A percentile compares a stretch with the other conserved stretches of the same genome.
These are phyloP conservation scores for Leccinum subspadiceum DNA, from an alignment of 1,284 basidiomycete species.

Conservation along the genomic window DNA sequence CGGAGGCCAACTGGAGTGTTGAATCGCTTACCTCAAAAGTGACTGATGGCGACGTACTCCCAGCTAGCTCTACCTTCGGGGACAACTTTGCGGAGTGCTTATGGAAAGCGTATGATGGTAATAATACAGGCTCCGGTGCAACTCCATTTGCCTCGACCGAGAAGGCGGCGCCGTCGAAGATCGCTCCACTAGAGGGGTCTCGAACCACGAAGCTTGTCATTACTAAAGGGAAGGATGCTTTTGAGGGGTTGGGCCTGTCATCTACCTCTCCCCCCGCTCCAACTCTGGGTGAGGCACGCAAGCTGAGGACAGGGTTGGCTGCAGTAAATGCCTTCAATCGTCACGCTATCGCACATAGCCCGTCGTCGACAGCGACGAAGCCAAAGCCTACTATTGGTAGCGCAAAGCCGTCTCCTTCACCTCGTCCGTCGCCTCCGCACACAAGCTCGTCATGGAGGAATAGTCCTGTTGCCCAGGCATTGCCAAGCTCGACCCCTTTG, in stretches of 20 bases:
- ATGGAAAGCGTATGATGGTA: constrained; percentile 48
- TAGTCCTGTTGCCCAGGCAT: constrained; percentile 14
- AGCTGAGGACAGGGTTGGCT: constrained; percentile 64
- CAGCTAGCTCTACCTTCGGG: constrained; percentile 31
- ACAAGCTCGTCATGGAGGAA: constrained; percentile 21
- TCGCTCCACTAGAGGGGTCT: constrained; percentile 28
- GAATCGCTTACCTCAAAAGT: constrained; percentile 26
- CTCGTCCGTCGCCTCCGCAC: constrained; percentile 38
- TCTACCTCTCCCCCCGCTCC: constrained; percentile 48
- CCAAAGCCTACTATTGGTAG: constrained; percentile 31
- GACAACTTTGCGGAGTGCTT: constrained; percentile 59
- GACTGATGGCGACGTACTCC: constrained; percentile 21
- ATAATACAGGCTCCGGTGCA: constrained; percentile 25
- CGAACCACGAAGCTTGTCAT: constrained; percentile 29
- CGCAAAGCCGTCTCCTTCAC: constrained; percentile 44
- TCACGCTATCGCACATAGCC: constrained; percentile 20
- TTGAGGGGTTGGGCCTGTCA: constrained; percentile 67
- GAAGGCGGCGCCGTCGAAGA: constrained; percentile 23
- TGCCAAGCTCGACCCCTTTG: constrained; percentile 23
- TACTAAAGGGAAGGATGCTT: constrained; percentile 62
- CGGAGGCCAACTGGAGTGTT: constrained; percentile 51
- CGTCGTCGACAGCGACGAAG: constrained; percentile 26
- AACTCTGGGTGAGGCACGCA: constrained; percentile 74
- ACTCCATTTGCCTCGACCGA: constrained; percentile 25
- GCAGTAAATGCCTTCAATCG: constrained; percentile 38